phyloP scores from a whole-genome alignment of 805 yeast species.

The Candida chilensis region DNA sequence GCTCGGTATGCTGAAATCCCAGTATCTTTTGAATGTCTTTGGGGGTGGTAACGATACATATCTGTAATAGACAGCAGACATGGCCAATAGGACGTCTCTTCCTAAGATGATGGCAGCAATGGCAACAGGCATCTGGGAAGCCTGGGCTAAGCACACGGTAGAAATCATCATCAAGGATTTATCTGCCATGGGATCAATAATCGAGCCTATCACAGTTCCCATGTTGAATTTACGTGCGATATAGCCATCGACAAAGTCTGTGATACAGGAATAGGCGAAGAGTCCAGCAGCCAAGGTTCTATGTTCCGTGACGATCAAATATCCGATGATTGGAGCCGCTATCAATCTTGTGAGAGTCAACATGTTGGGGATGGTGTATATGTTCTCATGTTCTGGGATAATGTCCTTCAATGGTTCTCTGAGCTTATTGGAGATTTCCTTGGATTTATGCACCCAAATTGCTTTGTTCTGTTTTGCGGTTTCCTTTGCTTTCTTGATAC shows the following conservation, averaged over 20 bases:
- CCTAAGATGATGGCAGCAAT: conserved; percentile 71
- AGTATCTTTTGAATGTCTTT: conserved; percentile 57
- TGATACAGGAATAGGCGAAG: conserved; percentile 78
- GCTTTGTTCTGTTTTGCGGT: no score
- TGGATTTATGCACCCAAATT: no score
- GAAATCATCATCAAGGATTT: conserved; percentile 82
- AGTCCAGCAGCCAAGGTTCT: conserved; percentile 58
- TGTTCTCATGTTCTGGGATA: conserved; percentile 38
- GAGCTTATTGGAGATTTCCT: conserved; percentile 14
- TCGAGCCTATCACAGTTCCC: conserved; percentile 79
- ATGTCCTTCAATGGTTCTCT: conserved; percentile 15
- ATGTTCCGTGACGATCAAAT: conserved; percentile 57
- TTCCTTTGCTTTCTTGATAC: conserved; percentile 44
- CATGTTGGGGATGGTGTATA: conserved; percentile 81
- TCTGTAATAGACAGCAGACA: conserved; percentile 66
- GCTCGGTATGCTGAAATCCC: conserved; percentile 73
- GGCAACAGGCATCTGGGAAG: conserved; percentile 54
- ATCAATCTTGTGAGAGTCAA: conserved; percentile 75
- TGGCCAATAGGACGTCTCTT: conserved; percentile 65
- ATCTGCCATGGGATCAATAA: conserved; percentile 94
- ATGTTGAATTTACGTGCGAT: conserved; percentile 76
- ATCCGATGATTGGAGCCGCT: conserved; percentile 81
- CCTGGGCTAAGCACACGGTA: conserved; percentile 65
- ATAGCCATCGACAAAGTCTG: conserved; percentile 88
- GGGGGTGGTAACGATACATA: conserved; percentile 71